Evolutionary conservation across 306 rosid species (phyloP).

Genomic region (Cicer yamashitae): DNA sequence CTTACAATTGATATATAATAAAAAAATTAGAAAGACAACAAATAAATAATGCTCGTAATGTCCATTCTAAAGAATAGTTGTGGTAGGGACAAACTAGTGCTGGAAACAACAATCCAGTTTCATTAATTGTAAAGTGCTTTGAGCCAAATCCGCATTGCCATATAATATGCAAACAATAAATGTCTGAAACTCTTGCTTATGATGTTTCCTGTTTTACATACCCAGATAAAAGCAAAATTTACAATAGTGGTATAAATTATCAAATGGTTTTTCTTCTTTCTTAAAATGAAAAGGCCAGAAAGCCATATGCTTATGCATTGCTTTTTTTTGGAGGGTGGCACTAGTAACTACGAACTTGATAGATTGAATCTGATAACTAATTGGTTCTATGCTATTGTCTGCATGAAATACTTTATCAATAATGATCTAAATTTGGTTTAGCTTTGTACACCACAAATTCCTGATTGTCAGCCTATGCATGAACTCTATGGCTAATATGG

Average conservation of each 20-base stretch:
- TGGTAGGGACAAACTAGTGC: constrained; percentile 9
- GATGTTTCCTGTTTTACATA: constrained; percentile 17
- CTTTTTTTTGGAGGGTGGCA: not conserved
- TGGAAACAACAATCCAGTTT: constrained; percentile 16
- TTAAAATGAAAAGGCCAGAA: constrained; percentile 14
- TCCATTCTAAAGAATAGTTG: constrained; percentile 29
- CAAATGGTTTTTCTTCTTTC: constrained; percentile 15
- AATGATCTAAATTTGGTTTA: constrained; percentile 33
- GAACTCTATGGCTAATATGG: constrained; percentile 42
- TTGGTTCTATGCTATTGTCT: no score
- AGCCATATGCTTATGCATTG: not conserved
- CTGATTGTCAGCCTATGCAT: constrained; percentile 27
- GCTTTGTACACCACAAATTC: constrained; percentile 14
- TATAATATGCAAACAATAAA: constrained; percentile 23
- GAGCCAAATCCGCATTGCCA: constrained; percentile 4
- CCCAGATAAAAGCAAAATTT: not conserved
- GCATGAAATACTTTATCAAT: not conserved
- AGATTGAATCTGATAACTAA: not conserved
- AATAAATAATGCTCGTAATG: constrained; percentile 1
- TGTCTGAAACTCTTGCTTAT: not conserved
- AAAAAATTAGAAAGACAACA: constrained; percentile 3
- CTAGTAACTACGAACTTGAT: not conserved
- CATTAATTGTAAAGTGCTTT: constrained; percentile 27
- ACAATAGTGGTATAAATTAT: not conserved
- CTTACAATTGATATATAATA: constrained; percentile 19